phyloP scores from a whole-genome alignment of 768 basidiomycete species.

The Aureoboletus auriporus region DNA sequence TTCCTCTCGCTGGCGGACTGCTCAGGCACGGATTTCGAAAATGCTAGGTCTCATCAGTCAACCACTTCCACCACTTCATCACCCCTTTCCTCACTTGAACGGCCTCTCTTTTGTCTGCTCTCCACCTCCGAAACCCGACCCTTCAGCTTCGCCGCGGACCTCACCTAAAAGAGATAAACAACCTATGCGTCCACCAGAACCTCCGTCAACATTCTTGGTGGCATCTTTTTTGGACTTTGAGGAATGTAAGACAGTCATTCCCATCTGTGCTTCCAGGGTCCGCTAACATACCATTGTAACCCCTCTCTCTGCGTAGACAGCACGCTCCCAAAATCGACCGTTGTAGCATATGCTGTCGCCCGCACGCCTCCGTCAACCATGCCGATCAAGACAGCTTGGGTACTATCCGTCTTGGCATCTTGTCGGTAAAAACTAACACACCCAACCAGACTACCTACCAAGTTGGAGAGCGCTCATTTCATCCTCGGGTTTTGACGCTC shows the following conservation, averaged over 20 bases:
- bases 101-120: slow-evolving; percentile 45
- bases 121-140: slow-evolving; percentile 29
- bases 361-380: slow-evolving; percentile 28
- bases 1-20: not conserved
- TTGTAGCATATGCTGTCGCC: slow-evolving; percentile 29
- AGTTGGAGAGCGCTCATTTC: slow-evolving; percentile 37
- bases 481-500: slow-evolving; percentile 44
- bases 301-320: slow-evolving; percentile 37
- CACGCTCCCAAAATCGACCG: slow-evolving; percentile 35
- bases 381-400: slow-evolving; percentile 37
- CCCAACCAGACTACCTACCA: slow-evolving; percentile 18
- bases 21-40: slow-evolving; percentile 2
- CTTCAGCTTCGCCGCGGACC: slow-evolving; percentile 21
- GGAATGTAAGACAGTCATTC: slow-evolving; percentile 44
- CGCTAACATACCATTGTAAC: slow-evolving; percentile 3
- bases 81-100: slow-evolving; percentile 34
- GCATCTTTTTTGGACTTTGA: slow-evolving; percentile 56
- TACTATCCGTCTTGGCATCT: slow-evolving; percentile 15
- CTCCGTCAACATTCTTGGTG: slow-evolving; percentile 43
- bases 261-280: not conserved
- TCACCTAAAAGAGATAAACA: slow-evolving; percentile 27
- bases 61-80: slow-evolving; percentile 45
- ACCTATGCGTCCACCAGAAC: slow-evolving; percentile 19
- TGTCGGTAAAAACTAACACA: slow-evolving; percentile 2
- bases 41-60: slow-evolving; percentile 38